Evolutionary conservation across 2,329 filamentous ascomycete species (phyloP), one percentile per base, ranked within the genome.

Genomic region (Ophiostoma tasmaniense): DNA sequence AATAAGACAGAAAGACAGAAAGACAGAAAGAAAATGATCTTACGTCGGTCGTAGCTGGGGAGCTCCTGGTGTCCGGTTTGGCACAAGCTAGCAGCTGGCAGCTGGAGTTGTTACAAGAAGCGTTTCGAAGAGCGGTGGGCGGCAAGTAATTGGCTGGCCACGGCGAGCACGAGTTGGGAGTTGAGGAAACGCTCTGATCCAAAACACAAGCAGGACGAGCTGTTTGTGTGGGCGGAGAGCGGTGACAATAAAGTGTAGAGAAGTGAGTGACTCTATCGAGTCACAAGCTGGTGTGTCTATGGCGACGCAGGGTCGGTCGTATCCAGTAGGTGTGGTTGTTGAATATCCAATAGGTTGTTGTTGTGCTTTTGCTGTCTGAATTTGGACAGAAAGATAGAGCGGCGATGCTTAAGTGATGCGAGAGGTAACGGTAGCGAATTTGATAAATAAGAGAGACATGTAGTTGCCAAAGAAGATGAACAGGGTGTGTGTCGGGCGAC

Each of bases 401-500:
- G 55, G 25, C 14, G 25, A 55, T 25, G 59, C 20, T 33, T 64
- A 64, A 20, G 61, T 64, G 30, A 64, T 64, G 61, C 61, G 61
- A 22, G n/a, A 64, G 20, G 61, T 37, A n/a, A 37, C 3, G 10
- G 61, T 64, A 20, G 61, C 61, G n/a, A 33, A 37, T 37, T 37
- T 64, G 61, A 37, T 64, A 37, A 64, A 37, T 20, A 64, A 37
- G 61, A 64, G 61, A 64, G 30, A 64, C 61, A 64, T 64, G 61
- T 62, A 37, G 33, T 64, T 33, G 28, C 59, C 59, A 35, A n/a
- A 35, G 14, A 17, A 14, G 14, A 17, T 3, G 1, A 33, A 25
- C 6, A 13, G 33, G n/a, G 7, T 2, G 8, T 20, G 30, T 39
- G 30, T 64, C 30, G 30, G 17, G 20, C 37, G 42, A 42, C 42